Percentiles rank a stretch among this genome's conserved stretches.
Evolutionary conservation across 1,284 basidiomycete genomes (phyloP).

Genomic region (Ceratobasidium sp.): DNA sequence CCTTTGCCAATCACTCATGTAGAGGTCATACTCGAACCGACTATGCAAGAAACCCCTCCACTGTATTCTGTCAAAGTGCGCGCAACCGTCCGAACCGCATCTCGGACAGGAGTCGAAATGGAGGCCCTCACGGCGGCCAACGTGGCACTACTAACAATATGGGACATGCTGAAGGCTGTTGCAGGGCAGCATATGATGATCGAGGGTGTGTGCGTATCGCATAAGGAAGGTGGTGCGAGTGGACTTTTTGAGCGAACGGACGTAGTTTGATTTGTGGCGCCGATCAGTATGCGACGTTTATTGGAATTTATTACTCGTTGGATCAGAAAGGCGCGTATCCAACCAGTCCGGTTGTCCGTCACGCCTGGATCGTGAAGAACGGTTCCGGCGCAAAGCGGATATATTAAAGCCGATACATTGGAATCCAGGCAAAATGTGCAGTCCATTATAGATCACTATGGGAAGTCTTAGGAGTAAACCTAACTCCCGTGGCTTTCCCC

Average conservation of each 20-base stretch:
- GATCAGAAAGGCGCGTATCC: too few species aligned
- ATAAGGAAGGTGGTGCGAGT: constrained; percentile 29
- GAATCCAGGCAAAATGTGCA: too few species aligned
- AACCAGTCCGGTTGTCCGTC: too few species aligned
- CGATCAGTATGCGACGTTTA: not conserved
- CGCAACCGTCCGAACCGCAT: constrained; percentile 74
- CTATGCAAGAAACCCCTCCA: constrained; percentile 43
- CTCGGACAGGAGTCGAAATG: constrained; percentile 91
- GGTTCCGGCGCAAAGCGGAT: too few species aligned
- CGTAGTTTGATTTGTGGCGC: not conserved
- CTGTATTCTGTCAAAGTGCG: constrained; percentile 65
- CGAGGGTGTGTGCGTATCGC: constrained; percentile 20
- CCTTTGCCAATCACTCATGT: constrained; percentile 75
- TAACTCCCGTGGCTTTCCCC: too few species aligned
- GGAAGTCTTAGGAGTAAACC: too few species aligned
- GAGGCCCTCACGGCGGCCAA: constrained; percentile 87
- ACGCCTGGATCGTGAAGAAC: too few species aligned
- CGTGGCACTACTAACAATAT: constrained; percentile 79
- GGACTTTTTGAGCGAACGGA: constrained; percentile 27
- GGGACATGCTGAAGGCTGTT: constrained; percentile 93
- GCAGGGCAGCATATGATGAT: constrained; percentile 77
- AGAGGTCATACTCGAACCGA: constrained; percentile 63
- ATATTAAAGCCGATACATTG: too few species aligned
- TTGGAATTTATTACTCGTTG: too few species aligned
- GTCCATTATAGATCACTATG: too few species aligned